Percentiles rank a stretch among this genome's conserved stretches.
phyloP scores from a whole-genome alignment of 805 yeast species.

The Ogataea salicorniae region DNA sequence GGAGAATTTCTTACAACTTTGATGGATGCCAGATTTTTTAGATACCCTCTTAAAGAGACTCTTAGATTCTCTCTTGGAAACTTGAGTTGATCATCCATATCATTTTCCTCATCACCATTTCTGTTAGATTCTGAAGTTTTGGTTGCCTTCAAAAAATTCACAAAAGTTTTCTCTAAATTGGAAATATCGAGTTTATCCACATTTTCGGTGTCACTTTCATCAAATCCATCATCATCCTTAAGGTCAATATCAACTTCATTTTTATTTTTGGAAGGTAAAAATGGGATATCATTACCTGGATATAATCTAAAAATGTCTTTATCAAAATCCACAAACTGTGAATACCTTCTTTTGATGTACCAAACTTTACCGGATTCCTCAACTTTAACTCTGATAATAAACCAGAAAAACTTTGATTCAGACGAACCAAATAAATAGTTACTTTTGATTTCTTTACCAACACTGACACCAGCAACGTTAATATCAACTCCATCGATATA shows the following conservation, averaged over 20 bases:
- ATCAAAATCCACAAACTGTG: slow-evolving; percentile 61
- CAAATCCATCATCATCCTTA: slow-evolving; percentile 12
- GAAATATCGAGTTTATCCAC: slow-evolving; percentile 12
- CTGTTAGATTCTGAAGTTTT: slow-evolving; percentile 1
- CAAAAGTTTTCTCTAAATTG: slow-evolving; percentile 18
- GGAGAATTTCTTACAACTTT: slow-evolving; percentile 51
- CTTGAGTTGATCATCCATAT: slow-evolving; percentile 13
- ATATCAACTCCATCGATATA: slow-evolving; percentile 54
- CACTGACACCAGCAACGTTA: slow-evolving; percentile 71
- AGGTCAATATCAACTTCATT: slow-evolving; percentile 16
- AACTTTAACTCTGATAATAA: slow-evolving; percentile 42
- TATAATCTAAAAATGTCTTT: slow-evolving; percentile 45
- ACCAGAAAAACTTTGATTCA: slow-evolving; percentile 33
- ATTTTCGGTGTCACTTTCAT: neutral
- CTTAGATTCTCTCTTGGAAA: slow-evolving; percentile 74
- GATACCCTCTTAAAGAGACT: slow-evolving; percentile 69
- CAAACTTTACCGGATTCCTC: slow-evolving; percentile 31
- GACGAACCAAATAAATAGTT: slow-evolving; percentile 20
- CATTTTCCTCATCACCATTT: slow-evolving; percentile 6
- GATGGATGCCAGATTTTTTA: slow-evolving; percentile 47
- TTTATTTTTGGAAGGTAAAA: slow-evolving; percentile 29
- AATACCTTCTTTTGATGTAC: slow-evolving; percentile 58
- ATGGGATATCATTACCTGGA: slow-evolving; percentile 61
- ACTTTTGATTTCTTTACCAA: slow-evolving; percentile 55
- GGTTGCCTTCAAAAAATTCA: slow-evolving; percentile 11